Percentiles rank a stretch among this genome's conserved stretches.
Conservation (phyloP, 495 filamentous ascomycete species). For the Tetracladium marchalianum region DNA sequence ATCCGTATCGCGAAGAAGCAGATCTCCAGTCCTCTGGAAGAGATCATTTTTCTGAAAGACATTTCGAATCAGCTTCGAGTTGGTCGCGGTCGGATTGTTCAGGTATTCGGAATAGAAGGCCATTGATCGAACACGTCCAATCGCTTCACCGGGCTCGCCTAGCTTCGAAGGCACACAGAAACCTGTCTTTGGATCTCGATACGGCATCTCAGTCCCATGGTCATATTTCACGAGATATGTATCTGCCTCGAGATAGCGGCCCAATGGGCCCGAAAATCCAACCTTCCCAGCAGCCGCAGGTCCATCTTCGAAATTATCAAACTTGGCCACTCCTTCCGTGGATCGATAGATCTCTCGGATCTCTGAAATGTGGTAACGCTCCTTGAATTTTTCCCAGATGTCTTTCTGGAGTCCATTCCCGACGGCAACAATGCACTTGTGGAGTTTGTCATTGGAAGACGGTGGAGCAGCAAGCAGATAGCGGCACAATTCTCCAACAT, state of each 20-base stretch:
- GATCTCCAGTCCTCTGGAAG: constrained; percentile 19
- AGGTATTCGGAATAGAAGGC: constrained; percentile 21
- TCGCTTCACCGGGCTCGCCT: constrained; percentile 17
- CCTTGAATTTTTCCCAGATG: constrained; percentile 21
- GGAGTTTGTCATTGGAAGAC: constrained; percentile 11
- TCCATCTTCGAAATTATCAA: constrained; percentile 14
- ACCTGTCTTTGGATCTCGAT: constrained; percentile 16
- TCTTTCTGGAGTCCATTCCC: constrained; percentile 18
- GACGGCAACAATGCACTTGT: constrained; percentile 16
- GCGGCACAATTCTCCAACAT: constrained; percentile 30
- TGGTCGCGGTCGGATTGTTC: constrained; percentile 14
- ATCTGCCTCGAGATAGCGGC: constrained; percentile 15
- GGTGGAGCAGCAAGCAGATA: constrained; percentile 16
- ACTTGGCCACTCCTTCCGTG: constrained; percentile 19
- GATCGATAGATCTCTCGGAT: constrained; percentile 19
- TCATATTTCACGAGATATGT: constrained; percentile 14
- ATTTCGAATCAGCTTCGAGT: constrained; percentile 14
- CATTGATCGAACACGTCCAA: constrained; percentile 18
- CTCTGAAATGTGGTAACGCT: constrained; percentile 14
- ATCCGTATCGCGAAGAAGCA: constrained; percentile 11
- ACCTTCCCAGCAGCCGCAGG: constrained; percentile 16
- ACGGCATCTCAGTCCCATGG: constrained; percentile 7
- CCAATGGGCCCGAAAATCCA: constrained; percentile 15
- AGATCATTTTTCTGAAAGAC: constrained; percentile 20
- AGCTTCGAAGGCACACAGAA: constrained; percentile 12